phyloP scores from a whole-genome alignment of 2,329 filamentous ascomycete genomes.

The Nemania abortiva region DNA sequence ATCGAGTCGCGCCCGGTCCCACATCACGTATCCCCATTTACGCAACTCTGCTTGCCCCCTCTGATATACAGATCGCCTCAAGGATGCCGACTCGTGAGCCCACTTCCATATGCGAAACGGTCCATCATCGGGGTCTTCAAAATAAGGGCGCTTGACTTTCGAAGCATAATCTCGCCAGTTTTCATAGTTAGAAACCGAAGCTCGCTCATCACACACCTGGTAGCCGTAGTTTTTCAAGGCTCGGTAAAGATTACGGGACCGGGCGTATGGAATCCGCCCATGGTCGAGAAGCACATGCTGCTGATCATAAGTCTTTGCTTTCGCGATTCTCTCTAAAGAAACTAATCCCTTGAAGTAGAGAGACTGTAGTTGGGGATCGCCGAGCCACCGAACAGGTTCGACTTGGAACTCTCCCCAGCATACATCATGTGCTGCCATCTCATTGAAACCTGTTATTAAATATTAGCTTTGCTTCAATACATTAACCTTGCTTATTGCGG shows the following conservation, averaged over 20 bases:
- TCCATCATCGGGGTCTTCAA: slow-evolving; percentile 29
- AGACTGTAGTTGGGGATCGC: slow-evolving; percentile 17
- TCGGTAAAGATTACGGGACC: slow-evolving; percentile 18
- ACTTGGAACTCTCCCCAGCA: slow-evolving; percentile 19
- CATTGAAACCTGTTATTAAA: slow-evolving; percentile 25
- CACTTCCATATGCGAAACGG: slow-evolving; percentile 26
- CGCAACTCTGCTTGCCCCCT: slow-evolving; percentile 19
- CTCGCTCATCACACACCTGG: slow-evolving; percentile 18
- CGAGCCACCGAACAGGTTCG: slow-evolving; percentile 21
- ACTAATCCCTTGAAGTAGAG: slow-evolving; percentile 25
- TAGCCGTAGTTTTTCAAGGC: slow-evolving; percentile 13
- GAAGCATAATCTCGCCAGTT: slow-evolving; percentile 23
- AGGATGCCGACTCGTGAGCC: slow-evolving; percentile 20
- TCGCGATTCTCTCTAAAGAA: slow-evolving; percentile 10
- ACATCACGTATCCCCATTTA: slow-evolving; percentile 30
- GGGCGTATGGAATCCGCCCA: slow-evolving; percentile 13
- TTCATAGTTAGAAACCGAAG: slow-evolving; percentile 22
- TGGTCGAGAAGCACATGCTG: slow-evolving; percentile 22
- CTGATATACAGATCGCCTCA: slow-evolving; percentile 22
- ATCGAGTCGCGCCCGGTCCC: slow-evolving; percentile 27
- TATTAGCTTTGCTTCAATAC: slow-evolving; percentile 24
- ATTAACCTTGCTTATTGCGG: slow-evolving; percentile 17
- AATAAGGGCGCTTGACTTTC: slow-evolving; percentile 23
- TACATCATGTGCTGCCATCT: slow-evolving; percentile 30
- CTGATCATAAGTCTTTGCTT: slow-evolving; percentile 27